Conservation (phyloP, 352 stramenopile genomes). For the Phytophthora hybrid region DNA sequence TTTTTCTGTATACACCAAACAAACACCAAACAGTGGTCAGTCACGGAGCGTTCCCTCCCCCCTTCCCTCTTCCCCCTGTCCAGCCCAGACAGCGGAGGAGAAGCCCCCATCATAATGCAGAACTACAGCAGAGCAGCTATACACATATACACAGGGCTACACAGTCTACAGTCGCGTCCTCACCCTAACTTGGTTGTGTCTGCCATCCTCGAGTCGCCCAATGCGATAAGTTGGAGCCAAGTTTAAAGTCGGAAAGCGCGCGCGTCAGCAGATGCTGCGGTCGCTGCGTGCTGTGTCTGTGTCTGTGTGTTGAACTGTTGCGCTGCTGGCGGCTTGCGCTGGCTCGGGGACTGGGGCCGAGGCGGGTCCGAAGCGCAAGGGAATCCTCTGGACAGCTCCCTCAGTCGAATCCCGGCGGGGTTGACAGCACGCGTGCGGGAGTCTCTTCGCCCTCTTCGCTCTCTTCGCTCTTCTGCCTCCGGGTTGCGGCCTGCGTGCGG, state of each 20-base stretch:
- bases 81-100: background rate
- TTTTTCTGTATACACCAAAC: conserved; percentile 74
- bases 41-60: conserved; percentile 1
- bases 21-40: conserved; percentile 22
- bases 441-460: background rate
- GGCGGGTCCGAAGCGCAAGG: conserved; percentile 22
- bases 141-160: too few relatives aligned
- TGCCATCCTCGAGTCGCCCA: conserved; percentile 48
- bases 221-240: conserved; percentile 36
- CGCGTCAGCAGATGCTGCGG: background rate
- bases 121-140: background rate
- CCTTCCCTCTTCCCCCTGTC: background rate
- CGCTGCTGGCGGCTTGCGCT: conserved; percentile 1
- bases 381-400: conserved; percentile 26
- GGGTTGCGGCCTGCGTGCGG: conserved; percentile 17
- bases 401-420: background rate
- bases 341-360: conserved; percentile 8
- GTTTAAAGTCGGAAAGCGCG: conserved; percentile 3
- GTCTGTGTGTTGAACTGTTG: conserved; percentile 2
- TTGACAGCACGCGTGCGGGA: background rate
- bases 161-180: background rate
- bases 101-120: too few relatives aligned
- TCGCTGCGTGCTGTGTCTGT: conserved; percentile 1
- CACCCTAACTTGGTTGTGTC: conserved; percentile 58
- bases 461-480: background rate